These are phyloP conservation scores for Mrakia gelida DNA, from an alignment of 768 basidiomycete genomes.

Conservation along the genomic window DNA sequence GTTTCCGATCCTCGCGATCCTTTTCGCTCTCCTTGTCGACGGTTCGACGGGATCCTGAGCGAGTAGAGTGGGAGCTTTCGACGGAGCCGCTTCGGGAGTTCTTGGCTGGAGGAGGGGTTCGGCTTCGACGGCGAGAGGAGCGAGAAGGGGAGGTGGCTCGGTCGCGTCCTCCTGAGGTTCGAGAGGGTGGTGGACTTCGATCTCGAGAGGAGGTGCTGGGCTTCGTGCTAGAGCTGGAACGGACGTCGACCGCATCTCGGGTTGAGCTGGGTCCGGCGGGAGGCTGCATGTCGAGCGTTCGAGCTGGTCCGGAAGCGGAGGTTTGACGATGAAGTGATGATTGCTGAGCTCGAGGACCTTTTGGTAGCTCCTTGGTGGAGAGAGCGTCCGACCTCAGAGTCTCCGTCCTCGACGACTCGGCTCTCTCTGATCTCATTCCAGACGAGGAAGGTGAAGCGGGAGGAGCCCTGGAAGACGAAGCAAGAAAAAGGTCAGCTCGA, in stretches of 20 bases:
- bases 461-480: not conserved
- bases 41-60: constrained; percentile 36
- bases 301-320: not conserved
- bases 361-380: not conserved
- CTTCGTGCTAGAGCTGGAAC: not conserved
- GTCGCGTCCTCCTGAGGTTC: not conserved
- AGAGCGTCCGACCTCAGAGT: not conserved
- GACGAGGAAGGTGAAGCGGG: not conserved
- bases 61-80: constrained; percentile 17
- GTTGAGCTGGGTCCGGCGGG: constrained; percentile 6
- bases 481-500: not conserved
- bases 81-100: not conserved
- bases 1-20: constrained; percentile 47
- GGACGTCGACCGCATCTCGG: constrained; percentile 8
- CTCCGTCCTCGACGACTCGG: no score
- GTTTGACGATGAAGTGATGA: not conserved
- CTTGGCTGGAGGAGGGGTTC: not conserved
- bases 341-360: constrained; percentile 5
- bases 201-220: not conserved
- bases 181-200: not conserved
- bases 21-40: constrained; percentile 45
- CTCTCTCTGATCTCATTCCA: not conserved
- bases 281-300: constrained; percentile 1
- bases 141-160: not conserved
- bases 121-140: not conserved